These are phyloP conservation scores for Poa annua DNA, from an alignment of 176 grass and related monocot species.

Conservation along the genomic window DNA sequence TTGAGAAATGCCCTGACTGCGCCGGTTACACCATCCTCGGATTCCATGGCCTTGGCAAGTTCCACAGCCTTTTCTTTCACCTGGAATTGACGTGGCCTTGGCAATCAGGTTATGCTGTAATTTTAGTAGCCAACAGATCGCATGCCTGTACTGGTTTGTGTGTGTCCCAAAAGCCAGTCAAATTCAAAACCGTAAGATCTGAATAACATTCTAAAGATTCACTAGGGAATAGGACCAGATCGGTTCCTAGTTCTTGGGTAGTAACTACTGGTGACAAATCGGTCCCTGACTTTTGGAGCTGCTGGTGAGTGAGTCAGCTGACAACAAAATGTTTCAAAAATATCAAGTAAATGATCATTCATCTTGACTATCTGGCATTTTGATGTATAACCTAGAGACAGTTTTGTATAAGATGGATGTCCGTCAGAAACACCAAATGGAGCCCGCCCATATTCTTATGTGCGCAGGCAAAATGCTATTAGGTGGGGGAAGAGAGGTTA, in stretches of 20 bases:
- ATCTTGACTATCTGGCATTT: neutral
- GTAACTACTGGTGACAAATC: neutral
- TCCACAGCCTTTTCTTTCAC: slow-evolving; percentile 78
- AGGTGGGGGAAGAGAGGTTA: neutral
- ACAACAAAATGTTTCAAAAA: neutral
- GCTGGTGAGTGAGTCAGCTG: neutral
- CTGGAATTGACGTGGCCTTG: slow-evolving; percentile 40
- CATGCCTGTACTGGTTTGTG: neutral
- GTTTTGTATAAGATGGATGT: neutral
- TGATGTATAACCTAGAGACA: neutral
- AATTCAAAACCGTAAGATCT: neutral
- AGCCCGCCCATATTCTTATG: neutral
- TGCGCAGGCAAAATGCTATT: neutral
- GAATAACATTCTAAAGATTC: neutral
- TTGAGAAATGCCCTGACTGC: slow-evolving; percentile 88
- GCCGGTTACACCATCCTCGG: slow-evolving; percentile 71
- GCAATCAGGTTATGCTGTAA: neutral
- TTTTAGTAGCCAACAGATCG: neutral
- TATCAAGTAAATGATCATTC: neutral
- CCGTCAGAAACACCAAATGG: too few species aligned
- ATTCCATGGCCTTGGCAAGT: slow-evolving; percentile 80
- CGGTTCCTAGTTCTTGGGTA: neutral
- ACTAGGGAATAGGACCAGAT: neutral
- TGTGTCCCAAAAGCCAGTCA: neutral
- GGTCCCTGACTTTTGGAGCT: neutral